phyloP scores from a whole-genome alignment of 176 grass and related monocot genomes.

The Guadua angustifolia region DNA sequence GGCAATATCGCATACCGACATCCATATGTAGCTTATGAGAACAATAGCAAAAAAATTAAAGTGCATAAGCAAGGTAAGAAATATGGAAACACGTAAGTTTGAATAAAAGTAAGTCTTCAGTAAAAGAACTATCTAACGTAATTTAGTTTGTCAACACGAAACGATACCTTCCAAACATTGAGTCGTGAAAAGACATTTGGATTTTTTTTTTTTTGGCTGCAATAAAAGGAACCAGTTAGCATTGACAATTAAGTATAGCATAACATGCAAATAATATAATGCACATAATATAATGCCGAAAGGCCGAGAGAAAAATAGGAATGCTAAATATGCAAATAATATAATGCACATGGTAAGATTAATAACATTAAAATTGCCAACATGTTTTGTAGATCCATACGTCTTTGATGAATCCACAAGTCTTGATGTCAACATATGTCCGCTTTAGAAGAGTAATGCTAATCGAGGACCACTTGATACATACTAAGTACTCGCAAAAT shows the following conservation, averaged over 20 bases:
- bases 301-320: constrained; percentile 34
- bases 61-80: constrained; percentile 75
- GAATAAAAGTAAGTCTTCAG: constrained; percentile 27
- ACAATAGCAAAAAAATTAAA: constrained; percentile 61
- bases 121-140: constrained; percentile 7
- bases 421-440: neutral
- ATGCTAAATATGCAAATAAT: neutral
- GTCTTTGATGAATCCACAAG: neutral
- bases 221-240: constrained; percentile 16
- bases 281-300: constrained; percentile 72
- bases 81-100: constrained; percentile 68
- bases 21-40: constrained; percentile 70
- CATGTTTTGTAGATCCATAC: constrained; percentile 2
- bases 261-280: constrained; percentile 66
- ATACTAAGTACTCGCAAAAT: neutral
- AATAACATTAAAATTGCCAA: neutral
- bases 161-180: constrained; percentile 70
- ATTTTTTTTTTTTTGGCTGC: constrained; percentile 89
- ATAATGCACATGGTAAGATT: neutral
- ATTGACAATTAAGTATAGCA: neutral
- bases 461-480: neutral
- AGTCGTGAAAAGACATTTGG: constrained; percentile 75
- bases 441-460: neutral
- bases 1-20: too few species aligned
- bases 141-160: neutral